Base-by-base conservation (phyloP, 257 asterid genomes). In the Plantago major region DNA sequence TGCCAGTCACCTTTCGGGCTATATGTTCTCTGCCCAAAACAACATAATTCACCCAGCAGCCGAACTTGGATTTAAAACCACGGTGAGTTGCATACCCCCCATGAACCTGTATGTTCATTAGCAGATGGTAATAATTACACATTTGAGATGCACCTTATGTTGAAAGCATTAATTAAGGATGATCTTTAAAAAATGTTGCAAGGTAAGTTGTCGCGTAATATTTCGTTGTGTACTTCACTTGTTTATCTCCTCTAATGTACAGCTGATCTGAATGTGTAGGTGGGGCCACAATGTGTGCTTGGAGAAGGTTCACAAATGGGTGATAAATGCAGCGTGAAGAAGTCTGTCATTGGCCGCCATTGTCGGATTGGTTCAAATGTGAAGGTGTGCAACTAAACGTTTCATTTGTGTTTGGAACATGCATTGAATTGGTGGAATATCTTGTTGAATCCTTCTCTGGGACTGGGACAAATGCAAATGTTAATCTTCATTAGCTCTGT, bases 321-420 rank as follows among this genome's bases (percentile, higher is more conserved):
- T 42, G 99, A 93, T 72, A 93, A 93, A 71, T 89, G 99, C 83
- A 93, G 97, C 7, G 95, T 93, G 71, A 93, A 93, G 73, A 89
- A 85, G 69, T 93, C 99, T 42, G 89, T 89, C 71, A 89, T 93
- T 65, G 99, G 99, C 40, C 95, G 92, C 17, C 99, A 93, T 79
- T 93, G 96, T 68, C 92, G 97, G 61, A 89, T 93, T 57, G 96
- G 97, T 67, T 93, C 99, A 50, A 93, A 93, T 71, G 97, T 93
- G 45, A 93, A 93, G 97, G 99, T 87, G 82, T n/a, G 19, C 47
- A 33, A 37, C 58, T 45, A 28, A 16, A 26, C 46, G 69, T 60
- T 56, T 51, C 5, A 19, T 22, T 53, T 12, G 42, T 53, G 40
- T 26, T 26, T 10, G 17, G 7, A 11, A 19, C 17, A 10, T 26